Percentiles rank a stretch among this genome's conserved stretches.
phyloP scores from a whole-genome alignment of 2,329 filamentous ascomycete genomes.

The Lachnellula arida region DNA sequence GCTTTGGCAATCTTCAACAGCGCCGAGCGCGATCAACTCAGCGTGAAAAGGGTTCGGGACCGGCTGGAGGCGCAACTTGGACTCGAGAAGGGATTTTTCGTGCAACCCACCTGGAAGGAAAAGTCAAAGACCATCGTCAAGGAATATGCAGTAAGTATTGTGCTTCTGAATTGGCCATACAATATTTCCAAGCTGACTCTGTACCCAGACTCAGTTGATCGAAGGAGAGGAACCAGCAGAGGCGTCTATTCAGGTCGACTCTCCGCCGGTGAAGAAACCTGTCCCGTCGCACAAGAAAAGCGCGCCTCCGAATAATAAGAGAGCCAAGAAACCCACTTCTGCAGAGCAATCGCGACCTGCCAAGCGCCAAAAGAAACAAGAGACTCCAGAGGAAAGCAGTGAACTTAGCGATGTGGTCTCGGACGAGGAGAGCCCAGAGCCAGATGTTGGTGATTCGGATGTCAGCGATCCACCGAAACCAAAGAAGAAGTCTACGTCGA shows the following conservation, averaged over 20 bases:
- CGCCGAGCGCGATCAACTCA: slow-evolving; percentile 37
- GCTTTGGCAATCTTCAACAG: slow-evolving; percentile 1
- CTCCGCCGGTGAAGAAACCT: slow-evolving; percentile 5
- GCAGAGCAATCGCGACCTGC: slow-evolving; percentile 35
- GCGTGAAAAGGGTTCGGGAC: slow-evolving; percentile 53
- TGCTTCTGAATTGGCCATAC: not conserved
- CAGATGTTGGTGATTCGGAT: slow-evolving; percentile 18
- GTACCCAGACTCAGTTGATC: not conserved
- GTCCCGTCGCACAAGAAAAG: slow-evolving; percentile 4
- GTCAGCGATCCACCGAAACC: slow-evolving; percentile 15
- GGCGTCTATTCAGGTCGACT: slow-evolving; percentile 4
- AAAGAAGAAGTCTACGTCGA: slow-evolving; percentile 42
- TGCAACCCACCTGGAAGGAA: slow-evolving; percentile 46
- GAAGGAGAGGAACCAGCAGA: slow-evolving; percentile 3
- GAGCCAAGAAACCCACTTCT: slow-evolving; percentile 30
- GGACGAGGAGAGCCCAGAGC: slow-evolving; percentile 9
- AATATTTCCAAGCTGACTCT: not conserved
- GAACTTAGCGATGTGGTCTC: slow-evolving; percentile 13
- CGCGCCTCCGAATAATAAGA: slow-evolving; percentile 43
- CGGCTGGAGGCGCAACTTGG: slow-evolving; percentile 43
- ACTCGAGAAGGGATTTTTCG: slow-evolving; percentile 48
- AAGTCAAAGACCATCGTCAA: slow-evolving; percentile 53
- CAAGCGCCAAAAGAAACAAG: slow-evolving; percentile 24
- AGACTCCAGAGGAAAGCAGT: slow-evolving; percentile 7
- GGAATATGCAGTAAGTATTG: slow-evolving; percentile 42